Evolutionary conservation across 2,329 filamentous ascomycete species (phyloP).

Genomic region (Penicillium sp.): DNA sequence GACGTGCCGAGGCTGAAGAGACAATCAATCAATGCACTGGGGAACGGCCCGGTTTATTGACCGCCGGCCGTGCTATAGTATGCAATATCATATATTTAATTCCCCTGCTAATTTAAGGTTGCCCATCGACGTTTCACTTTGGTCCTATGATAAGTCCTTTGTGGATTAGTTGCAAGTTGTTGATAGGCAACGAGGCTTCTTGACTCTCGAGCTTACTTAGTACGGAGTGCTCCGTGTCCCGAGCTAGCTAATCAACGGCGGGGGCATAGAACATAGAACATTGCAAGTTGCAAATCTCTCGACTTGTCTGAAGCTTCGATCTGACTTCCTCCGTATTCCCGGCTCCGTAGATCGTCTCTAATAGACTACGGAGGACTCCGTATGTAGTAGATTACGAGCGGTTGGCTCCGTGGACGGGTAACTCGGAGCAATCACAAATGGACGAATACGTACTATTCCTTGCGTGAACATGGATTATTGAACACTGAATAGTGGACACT

Average conservation of each 20-base stretch:
- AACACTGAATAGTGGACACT: background rate
- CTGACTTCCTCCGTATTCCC: background rate
- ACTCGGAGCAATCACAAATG: background rate
- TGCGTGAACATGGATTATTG: background rate
- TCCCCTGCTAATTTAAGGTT: constrained; percentile 4
- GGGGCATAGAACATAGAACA: background rate
- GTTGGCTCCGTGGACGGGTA: background rate
- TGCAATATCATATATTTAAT: background rate
- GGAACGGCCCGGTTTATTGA: background rate
- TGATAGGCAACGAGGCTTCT: background rate
- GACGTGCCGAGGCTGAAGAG: background rate
- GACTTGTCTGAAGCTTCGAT: background rate
- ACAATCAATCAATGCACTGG: background rate
- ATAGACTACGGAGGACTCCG: background rate
- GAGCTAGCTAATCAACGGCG: background rate
- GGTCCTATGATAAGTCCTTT: background rate
- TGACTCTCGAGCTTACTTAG: no score
- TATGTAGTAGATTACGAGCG: background rate
- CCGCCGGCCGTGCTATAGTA: background rate
- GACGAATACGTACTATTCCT: background rate
- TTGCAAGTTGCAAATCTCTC: background rate
- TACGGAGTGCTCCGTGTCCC: no score
- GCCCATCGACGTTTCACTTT: constrained; percentile 8
- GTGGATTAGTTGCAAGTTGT: background rate
- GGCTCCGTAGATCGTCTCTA: constrained; percentile 4